Evolutionary conservation across 2,329 filamentous ascomycete species (phyloP), one percentile per base, ranked within the genome.

Genomic region (Botryosphaeria dothidea): DNA sequence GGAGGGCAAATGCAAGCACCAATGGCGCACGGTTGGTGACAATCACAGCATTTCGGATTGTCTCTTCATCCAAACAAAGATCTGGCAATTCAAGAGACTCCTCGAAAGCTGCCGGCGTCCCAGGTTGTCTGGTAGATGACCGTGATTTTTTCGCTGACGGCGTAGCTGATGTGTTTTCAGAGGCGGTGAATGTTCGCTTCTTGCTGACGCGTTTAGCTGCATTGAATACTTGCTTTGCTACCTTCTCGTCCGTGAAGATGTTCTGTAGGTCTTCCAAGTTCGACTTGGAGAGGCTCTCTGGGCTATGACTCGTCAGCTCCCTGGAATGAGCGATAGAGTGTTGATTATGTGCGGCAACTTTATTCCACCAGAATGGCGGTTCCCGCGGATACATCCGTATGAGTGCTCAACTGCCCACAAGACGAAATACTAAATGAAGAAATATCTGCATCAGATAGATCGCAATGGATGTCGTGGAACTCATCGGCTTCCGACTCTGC

Each of bases 21-120:
- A 96, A 79, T 1, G 93, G 92, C 2, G 93, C 92, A 43, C 93
- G 84, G 71, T 96, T 96, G 0, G 92, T 95, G 67, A 88, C 80
- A 1, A 96, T 70, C 0, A 81, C 79, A 0, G 86, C 85, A 1
- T 79, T 75, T 15, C 81, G 80, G 4, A 96, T 85, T 7, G 83
- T 78, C 1, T 86, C 83, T 69, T 91, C 88, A 52, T 88, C 82
- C 29, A 79, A 78, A 7, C 80, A 79, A 2, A 87, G 75, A 1
- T 71, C 69, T 0, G 90, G 88, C 1, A 93, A 78, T 7, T 79
- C 80, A 5, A 92, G 80, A 0, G 88, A 86, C 6, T 79, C 80
- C 73, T 93, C 90, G 1, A 90, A 78, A 57, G 89, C 85, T 15
- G 84, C 82, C 0, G 88, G 84, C 41, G 73, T 73, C 19, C 71